These are phyloP conservation scores for Rickenella mellea DNA, from an alignment of 768 basidiomycete genomes.

Conservation along the genomic window DNA sequence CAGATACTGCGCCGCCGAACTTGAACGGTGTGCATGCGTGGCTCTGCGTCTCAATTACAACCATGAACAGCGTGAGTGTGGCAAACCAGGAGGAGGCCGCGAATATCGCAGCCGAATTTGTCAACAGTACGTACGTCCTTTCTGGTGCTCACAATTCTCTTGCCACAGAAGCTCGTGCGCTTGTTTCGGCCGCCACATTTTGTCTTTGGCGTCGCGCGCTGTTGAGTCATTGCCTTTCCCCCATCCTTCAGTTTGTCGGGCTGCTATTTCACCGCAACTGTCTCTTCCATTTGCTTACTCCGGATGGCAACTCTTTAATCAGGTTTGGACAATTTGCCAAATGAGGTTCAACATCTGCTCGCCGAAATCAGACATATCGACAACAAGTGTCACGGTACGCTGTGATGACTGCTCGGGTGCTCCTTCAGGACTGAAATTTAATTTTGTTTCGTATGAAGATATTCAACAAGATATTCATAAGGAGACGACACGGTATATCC, in stretches of 20 bases:
- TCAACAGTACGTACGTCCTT: slow-evolving; percentile 28
- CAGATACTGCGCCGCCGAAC: too few species aligned
- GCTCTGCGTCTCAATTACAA: background rate
- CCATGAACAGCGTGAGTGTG: background rate
- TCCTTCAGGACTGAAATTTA: background rate
- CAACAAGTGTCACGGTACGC: slow-evolving; percentile 29
- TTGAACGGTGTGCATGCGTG: too few species aligned
- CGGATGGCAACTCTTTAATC: background rate
- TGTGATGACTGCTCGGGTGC: background rate
- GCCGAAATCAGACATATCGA: slow-evolving; percentile 39
- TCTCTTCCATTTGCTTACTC: background rate
- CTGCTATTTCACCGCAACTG: background rate
- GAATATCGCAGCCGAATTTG: slow-evolving; percentile 37
- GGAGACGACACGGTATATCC: slow-evolving; percentile 33
- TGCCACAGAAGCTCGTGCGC: too few species aligned
- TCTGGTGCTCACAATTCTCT: background rate
- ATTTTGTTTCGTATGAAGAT: slow-evolving; percentile 18
- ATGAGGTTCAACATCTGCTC: slow-evolving; percentile 37
- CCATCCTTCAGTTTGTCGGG: background rate
- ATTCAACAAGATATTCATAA: slow-evolving; percentile 34
- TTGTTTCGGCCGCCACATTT: too few species aligned
- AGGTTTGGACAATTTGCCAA: slow-evolving; percentile 43
- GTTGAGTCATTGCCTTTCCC: background rate
- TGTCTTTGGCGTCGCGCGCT: too few species aligned
- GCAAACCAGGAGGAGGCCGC: slow-evolving; percentile 39